Conservation (phyloP, 108 stramenopile genomes). For the Cyclotella sp. region DNA sequence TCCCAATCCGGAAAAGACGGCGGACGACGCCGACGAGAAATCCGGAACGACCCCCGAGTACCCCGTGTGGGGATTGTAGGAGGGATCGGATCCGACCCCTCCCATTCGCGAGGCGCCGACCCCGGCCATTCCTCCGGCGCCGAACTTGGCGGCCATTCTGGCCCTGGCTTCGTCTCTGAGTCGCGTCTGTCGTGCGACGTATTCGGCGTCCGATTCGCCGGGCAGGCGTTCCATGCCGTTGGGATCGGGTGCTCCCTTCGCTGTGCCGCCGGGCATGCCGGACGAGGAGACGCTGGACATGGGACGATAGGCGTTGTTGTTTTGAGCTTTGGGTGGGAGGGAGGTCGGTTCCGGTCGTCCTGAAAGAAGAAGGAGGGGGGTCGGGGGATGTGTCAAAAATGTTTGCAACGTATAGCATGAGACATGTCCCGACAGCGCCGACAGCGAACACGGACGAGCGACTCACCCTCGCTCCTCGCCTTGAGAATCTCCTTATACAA, state of each 20-base stretch:
- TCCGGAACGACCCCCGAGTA: constrained; percentile 48
- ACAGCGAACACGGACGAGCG: neutral
- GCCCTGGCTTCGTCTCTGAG: constrained; percentile 85
- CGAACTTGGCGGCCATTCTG: constrained; percentile 90
- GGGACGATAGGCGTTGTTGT: constrained; percentile 4
- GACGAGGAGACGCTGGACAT: constrained; percentile 42
- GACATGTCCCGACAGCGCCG: neutral
- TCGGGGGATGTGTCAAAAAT: neutral
- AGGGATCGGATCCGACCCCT: constrained; percentile 80
- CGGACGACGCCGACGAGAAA: constrained; percentile 37
- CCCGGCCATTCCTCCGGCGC: constrained; percentile 72
- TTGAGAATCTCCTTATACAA: constrained; percentile 86
- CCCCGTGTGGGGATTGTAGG: constrained; percentile 71
- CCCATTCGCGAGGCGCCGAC: constrained; percentile 69
- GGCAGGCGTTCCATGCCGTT: constrained; percentile 92
- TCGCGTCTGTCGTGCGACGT: constrained; percentile 91
- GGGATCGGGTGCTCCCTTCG: constrained; percentile 58
- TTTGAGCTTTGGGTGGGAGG: constrained; percentile 48
- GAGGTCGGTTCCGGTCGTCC: constrained; percentile 82
- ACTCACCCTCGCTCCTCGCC: constrained; percentile 72
- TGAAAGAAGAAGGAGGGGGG: constrained; percentile 1
- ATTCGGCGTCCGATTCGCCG: constrained; percentile 91
- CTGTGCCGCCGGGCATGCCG: constrained; percentile 26
- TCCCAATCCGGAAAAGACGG: constrained; percentile 66
- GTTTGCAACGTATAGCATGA: constrained; percentile 4